Base-by-base conservation (phyloP, 352 stramenopile species). In the Blastocystis sp. region DNA sequence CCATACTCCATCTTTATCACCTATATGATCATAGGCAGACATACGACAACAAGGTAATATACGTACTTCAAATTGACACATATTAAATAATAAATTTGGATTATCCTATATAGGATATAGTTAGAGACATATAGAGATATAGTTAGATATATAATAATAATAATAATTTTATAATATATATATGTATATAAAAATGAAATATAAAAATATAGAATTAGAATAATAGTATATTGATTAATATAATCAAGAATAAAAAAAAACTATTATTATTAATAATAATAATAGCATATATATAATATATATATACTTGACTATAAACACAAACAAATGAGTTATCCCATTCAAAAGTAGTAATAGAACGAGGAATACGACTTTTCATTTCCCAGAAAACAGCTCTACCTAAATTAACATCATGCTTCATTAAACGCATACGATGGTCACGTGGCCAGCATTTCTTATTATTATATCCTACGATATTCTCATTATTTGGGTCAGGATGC, bases 361-460 rank as follows among this genome's bases (percentile, higher is more conserved):
- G 78, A 42, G 91, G 91, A 32, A 98, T 72, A 28, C 91, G 83
- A 68, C 96, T 97, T 75, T 98, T 97, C 73, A 99, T 95, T 72
- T 97, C 90, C 91, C 91, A 98, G 68, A 99, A 99, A 4, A 89
- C 94, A 16, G 90, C 92, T 37, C 92, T 76, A 16, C 92, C 92
- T 25, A 99, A 78, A 68, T 99, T 99, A 2, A 99, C 92, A 72
- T 99, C 92, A 47, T 96, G 87, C 71, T 97, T 97, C 75, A 99
- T 92, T 52, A 99, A 70, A 16, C 92, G 80, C 92, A 99, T 99
- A 31, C 92, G 80, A 31, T 86, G 91, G 70, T 99, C 92, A 42
- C 92, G 80, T 24, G 92, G 91, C 92, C 92, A 99, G 69, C 92
- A 99, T 68, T 95, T 96, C 70, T 97, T 97, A 76, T 97, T 99